Evolutionary conservation across 2,329 filamentous ascomycete species (phyloP).

Genomic region (Graphiopsis chlorocephala): DNA sequence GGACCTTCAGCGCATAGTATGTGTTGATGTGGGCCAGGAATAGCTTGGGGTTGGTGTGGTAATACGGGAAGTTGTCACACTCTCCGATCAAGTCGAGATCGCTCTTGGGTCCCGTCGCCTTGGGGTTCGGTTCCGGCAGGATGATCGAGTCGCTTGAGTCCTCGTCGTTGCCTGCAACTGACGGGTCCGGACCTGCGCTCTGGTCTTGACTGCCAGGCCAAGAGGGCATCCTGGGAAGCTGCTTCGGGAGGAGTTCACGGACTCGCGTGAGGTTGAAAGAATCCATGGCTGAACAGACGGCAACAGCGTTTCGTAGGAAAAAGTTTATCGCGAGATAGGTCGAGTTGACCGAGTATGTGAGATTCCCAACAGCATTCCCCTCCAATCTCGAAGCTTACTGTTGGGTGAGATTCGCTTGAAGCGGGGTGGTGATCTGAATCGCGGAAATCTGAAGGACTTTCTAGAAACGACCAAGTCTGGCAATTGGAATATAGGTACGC

Average conservation of each 20-base stretch:
- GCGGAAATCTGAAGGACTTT: not conserved
- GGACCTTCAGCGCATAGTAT: constrained; percentile 65
- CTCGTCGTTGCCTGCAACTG: not conserved
- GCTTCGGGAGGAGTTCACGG: constrained; percentile 31
- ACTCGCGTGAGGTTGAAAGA: constrained; percentile 33
- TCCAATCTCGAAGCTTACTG: not conserved
- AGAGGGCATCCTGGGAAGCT: constrained; percentile 29
- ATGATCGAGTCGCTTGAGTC: constrained; percentile 14
- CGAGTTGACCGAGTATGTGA: not conserved
- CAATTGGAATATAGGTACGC: not conserved
- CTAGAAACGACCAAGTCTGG: constrained; percentile 1
- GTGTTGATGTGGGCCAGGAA: constrained; percentile 48
- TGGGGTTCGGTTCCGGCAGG: constrained; percentile 30
- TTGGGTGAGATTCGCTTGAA: not conserved
- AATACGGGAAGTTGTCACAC: constrained; percentile 72
- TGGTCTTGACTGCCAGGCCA: constrained; percentile 22
- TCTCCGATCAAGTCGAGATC: constrained; percentile 57
- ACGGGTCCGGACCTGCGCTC: not conserved
- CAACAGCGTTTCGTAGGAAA: not conserved
- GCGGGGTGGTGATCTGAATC: not conserved
- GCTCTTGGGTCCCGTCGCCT: constrained; percentile 36
- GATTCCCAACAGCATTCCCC: not conserved
- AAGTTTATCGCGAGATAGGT: not conserved
- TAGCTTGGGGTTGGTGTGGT: constrained; percentile 55
- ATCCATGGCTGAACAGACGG: constrained; percentile 20